phyloP scores from a whole-genome alignment of 2,329 filamentous ascomycete species.

The Colletotrichum lentis region DNA sequence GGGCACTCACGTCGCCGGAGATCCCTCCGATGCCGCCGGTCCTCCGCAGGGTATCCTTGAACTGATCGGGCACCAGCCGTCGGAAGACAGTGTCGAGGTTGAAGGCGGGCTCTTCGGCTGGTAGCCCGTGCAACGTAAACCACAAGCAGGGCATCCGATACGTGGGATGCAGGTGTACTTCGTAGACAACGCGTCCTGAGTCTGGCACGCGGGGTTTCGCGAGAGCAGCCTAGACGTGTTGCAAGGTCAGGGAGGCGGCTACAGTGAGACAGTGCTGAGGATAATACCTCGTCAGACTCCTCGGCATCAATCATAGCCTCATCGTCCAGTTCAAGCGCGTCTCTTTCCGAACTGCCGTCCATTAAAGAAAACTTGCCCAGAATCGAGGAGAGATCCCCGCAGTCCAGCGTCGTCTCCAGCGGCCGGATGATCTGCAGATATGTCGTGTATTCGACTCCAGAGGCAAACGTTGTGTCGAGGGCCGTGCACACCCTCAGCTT shows the following conservation, averaged over 20 bases:
- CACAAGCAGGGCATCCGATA: slow-evolving; percentile 80
- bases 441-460: slow-evolving; percentile 57
- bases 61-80: slow-evolving; percentile 72
- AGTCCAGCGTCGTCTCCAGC: slow-evolving; percentile 55
- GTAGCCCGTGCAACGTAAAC: slow-evolving; percentile 71
- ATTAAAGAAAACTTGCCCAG: slow-evolving; percentile 58
- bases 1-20: slow-evolving; percentile 74
- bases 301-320: slow-evolving; percentile 60
- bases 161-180: slow-evolving; percentile 77
- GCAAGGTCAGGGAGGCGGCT: slow-evolving; percentile 13
- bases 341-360: slow-evolving; percentile 33
- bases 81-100: slow-evolving; percentile 75
- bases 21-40: slow-evolving; percentile 75
- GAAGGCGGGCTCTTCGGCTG: slow-evolving; percentile 63
- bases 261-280: slow-evolving; percentile 6
- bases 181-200: slow-evolving; percentile 68
- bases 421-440: slow-evolving; percentile 66
- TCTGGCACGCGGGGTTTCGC: slow-evolving; percentile 46
- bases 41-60: slow-evolving; percentile 66
- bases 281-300: slow-evolving; percentile 59
- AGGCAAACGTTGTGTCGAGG: slow-evolving; percentile 55
- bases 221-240: slow-evolving; percentile 51
- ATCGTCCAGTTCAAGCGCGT: slow-evolving; percentile 48
- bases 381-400: slow-evolving; percentile 56
- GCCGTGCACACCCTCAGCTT: slow-evolving; percentile 62